Base-by-base conservation (phyloP, 1,284 basidiomycete genomes). In the Pterulicium gracile region DNA sequence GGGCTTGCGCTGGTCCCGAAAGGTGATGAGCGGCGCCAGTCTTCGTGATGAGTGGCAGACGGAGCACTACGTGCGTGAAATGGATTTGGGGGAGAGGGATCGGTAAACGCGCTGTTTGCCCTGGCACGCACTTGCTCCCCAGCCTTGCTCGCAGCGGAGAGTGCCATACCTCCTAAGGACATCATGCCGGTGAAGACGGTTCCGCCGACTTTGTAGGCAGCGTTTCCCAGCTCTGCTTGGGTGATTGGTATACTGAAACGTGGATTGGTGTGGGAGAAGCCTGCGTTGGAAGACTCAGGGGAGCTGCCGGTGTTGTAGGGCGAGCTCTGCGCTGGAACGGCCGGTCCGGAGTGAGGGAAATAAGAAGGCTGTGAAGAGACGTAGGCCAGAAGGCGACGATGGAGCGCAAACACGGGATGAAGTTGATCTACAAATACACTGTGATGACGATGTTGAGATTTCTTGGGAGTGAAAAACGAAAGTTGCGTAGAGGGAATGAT, bases 141-240 rank as follows among this genome's bases (percentile, higher is more conserved):
- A 48, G 52, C 35, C 19, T 43, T 20, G 18, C 62, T 52, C n/a
- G 67, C 77, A 24, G 76, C 77, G 34, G 70, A 69, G 41, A 72
- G 69, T 0, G 81, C 81, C 54, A 78, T 64, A n/a, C 79, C 79
- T 0, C 82, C 76, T 3, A 84, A 57, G 3, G 71, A 70, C 56
- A 71, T 75, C 72, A 85, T 73, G 24, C 82, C 77, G 52, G 70
- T 77, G 45, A 83, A 58, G 7, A 83, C 69, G 18, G 67, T 74
- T 22, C 76, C 78, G 35, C 80, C 79, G 2, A 79, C 69, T 53
- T 72, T 78, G 45, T 74, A 54, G 3, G 79, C 79, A 2, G 74
- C 69, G 50, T 60, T 68, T 18, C 77, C 72, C 1, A 81, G 55
- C 41, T 80, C 77, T 1, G 68, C 63, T 46, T 70, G 69, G 2